phyloP scores from a whole-genome alignment of 306 rosid genomes.

The Notholithocarpus densiflorus region DNA sequence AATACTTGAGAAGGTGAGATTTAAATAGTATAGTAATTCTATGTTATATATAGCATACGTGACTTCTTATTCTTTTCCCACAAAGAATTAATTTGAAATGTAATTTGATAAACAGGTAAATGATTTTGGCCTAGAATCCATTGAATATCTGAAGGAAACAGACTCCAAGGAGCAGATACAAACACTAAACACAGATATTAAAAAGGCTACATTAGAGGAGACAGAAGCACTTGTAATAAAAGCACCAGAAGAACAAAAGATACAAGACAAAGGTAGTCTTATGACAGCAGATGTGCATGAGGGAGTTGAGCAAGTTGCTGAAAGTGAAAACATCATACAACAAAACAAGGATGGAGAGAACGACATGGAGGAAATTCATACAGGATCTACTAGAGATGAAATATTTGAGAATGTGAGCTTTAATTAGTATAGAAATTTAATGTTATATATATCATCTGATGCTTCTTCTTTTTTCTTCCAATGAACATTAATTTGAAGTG shows the following conservation, averaged over 20 bases:
- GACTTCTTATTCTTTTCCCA: neutral
- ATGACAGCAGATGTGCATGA: neutral
- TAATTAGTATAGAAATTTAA: neutral
- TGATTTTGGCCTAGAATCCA: neutral
- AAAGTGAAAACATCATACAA: neutral
- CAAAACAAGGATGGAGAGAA: neutral
- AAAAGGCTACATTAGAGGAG: neutral
- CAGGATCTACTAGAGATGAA: neutral
- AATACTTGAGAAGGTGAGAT: neutral
- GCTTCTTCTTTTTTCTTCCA: too few relatives aligned
- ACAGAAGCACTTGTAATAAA: neutral
- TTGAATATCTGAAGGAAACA: neutral
- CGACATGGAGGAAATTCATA: neutral
- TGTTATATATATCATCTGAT: too few relatives aligned
- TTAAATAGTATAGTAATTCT: too few relatives aligned
- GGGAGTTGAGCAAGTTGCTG: neutral
- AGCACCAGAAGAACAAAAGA: slow-evolving; percentile 8
- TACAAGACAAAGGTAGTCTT: neutral
- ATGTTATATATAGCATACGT: neutral
- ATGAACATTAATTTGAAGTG: too few relatives aligned
- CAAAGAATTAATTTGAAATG: neutral
- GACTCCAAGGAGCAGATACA: slow-evolving; percentile 15
- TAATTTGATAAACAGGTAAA: slow-evolving; percentile 24
- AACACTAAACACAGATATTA: neutral
- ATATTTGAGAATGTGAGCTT: neutral